Conservation (phyloP, 371 early-diverging fungal species). For the Mortierella sp. region DNA sequence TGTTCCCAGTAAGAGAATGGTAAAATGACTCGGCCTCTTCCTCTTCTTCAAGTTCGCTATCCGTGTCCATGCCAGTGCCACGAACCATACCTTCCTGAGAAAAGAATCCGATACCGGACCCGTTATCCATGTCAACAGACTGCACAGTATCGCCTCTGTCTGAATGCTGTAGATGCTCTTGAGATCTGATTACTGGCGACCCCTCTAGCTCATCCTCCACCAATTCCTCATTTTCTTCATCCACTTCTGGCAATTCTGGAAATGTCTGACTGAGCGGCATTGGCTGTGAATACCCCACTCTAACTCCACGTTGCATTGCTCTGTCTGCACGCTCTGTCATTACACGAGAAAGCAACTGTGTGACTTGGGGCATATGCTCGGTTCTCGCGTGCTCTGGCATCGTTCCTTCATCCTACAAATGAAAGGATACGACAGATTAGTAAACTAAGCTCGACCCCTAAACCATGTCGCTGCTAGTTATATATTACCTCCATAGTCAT, state of each 20-base stretch:
- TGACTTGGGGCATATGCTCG: conserved; percentile 17
- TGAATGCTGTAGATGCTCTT: conserved; percentile 7
- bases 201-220: conserved; percentile 3
- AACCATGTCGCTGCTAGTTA: background rate
- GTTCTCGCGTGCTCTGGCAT: conserved; percentile 23
- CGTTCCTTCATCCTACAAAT: conserved; percentile 41
- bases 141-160: conserved; percentile 17
- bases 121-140: conserved; percentile 11
- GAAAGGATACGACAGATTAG: background rate
- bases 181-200: conserved; percentile 24
- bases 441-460: background rate
- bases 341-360: conserved; percentile 31
- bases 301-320: conserved; percentile 36
- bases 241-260: conserved; percentile 37
- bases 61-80: conserved; percentile 44
- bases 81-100: conserved; percentile 57
- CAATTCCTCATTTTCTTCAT: conserved; percentile 1
- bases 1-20: conserved; percentile 10
- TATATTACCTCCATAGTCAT: conserved; percentile 47
- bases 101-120: conserved; percentile 53
- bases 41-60: conserved; percentile 30
- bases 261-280: conserved; percentile 36
- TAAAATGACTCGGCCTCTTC: conserved; percentile 15
- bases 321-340: conserved; percentile 50
- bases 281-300: conserved; percentile 46